Evolutionary conservation across 2,329 filamentous ascomycete genomes (phyloP).

Genomic region (Blumeria hordei): DNA sequence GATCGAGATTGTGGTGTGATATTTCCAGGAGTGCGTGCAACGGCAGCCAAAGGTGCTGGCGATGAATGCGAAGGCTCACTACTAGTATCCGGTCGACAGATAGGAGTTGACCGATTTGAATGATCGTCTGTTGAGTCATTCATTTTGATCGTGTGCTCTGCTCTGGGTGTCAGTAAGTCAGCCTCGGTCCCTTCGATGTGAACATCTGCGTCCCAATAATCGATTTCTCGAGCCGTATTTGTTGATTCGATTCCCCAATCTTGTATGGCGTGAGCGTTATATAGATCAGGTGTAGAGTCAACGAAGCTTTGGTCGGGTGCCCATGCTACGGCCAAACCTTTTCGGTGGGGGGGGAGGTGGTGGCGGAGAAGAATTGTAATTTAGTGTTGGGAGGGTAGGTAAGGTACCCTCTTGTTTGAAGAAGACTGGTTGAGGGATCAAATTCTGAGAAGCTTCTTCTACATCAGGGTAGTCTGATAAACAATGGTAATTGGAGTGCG

Average conservation of each 20-base stretch:
- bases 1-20: slow-evolving; percentile 11
- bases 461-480: background rate
- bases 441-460: slow-evolving; percentile 3
- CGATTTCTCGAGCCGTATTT: slow-evolving; percentile 44
- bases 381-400: slow-evolving; percentile 4
- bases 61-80: slow-evolving; percentile 8
- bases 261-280: slow-evolving; percentile 37
- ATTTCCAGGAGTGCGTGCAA: slow-evolving; percentile 11
- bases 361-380: slow-evolving; percentile 7
- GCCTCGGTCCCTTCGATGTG: slow-evolving; percentile 19
- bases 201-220: slow-evolving; percentile 38
- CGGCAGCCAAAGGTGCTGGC: slow-evolving; percentile 12
- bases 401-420: slow-evolving; percentile 4
- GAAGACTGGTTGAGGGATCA: slow-evolving; percentile 9
- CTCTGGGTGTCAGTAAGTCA: background rate
- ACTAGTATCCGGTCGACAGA: background rate
- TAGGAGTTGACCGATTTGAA: background rate
- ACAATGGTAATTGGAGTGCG: background rate
- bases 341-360: slow-evolving; percentile 14
- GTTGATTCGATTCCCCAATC: slow-evolving; percentile 38
- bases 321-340: slow-evolving; percentile 9
- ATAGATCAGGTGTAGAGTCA: slow-evolving; percentile 9
- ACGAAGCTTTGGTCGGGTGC: slow-evolving; percentile 9
- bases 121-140: background rate
- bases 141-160: background rate